Evolutionary conservation across 2,329 filamentous ascomycete species (phyloP).

Genomic region (Trichoderma sp.): DNA sequence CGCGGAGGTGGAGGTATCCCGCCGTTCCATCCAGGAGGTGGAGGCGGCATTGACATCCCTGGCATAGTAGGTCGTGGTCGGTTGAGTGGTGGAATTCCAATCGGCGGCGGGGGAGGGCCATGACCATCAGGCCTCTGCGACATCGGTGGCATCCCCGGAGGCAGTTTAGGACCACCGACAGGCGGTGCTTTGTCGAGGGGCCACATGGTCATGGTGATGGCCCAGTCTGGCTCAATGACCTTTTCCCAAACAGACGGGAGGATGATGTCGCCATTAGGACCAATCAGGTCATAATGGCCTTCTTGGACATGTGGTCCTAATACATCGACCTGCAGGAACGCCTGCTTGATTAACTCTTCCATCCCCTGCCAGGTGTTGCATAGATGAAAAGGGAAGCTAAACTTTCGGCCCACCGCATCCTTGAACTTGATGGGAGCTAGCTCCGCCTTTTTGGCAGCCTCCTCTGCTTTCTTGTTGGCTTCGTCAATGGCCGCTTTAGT

Average conservation of each 20-base stretch:
- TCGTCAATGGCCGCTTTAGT: constrained; percentile 31
- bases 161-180: constrained; percentile 29
- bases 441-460: constrained; percentile 53
- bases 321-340: constrained; percentile 75
- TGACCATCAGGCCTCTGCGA: constrained; percentile 1
- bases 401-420: constrained; percentile 87
- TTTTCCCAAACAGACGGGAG: constrained; percentile 78
- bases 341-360: constrained; percentile 83
- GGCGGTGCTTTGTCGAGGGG: constrained; percentile 51
- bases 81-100: constrained; percentile 23
- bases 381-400: constrained; percentile 84
- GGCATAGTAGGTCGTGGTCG: constrained; percentile 16
- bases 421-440: constrained; percentile 85
- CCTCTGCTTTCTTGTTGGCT: constrained; percentile 46
- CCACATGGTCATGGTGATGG: constrained; percentile 61
- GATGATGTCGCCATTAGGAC: constrained; percentile 79
- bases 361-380: constrained; percentile 88
- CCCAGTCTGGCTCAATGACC: constrained; percentile 71
- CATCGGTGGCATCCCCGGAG: constrained; percentile 26
- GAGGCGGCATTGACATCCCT: not conserved
- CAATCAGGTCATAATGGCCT: constrained; percentile 78
- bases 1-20: constrained; percentile 23
- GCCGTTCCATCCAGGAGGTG: constrained; percentile 28
- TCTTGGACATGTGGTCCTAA: constrained; percentile 75
- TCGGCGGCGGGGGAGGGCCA: constrained; percentile 12